Conservation (phyloP, 1,139 yeast species). For the Zygoascus sp. region DNA sequence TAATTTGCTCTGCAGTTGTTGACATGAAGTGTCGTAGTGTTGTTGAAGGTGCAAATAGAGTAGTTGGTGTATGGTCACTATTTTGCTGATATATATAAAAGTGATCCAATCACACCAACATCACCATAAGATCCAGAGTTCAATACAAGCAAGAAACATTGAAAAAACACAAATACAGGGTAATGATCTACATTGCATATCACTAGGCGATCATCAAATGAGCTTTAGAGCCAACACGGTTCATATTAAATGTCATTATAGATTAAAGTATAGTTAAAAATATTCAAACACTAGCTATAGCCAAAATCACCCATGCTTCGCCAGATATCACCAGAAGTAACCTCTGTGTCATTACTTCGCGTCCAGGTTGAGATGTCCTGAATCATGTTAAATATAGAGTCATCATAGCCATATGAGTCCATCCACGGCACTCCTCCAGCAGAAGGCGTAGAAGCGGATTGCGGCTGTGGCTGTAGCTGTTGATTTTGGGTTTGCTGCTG, state of each 20-base stretch:
- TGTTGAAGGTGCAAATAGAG: background rate
- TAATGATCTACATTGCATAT: background rate
- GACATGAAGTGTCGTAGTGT: background rate
- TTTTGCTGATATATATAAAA: background rate
- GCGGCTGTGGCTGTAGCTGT: slow-evolving; percentile 15
- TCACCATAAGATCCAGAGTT: background rate
- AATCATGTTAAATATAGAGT: slow-evolving; percentile 48
- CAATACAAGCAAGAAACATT: background rate
- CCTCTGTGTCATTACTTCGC: slow-evolving; percentile 16
- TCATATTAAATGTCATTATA: background rate
- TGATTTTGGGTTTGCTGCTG: slow-evolving; percentile 19
- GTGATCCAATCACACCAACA: background rate
- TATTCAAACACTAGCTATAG: slow-evolving; percentile 7
- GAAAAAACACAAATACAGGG: background rate
- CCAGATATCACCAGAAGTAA: slow-evolving; percentile 1
- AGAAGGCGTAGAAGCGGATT: background rate
- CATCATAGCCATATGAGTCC: slow-evolving; percentile 46
- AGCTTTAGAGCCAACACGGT: background rate
- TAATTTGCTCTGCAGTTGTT: slow-evolving; percentile 7
- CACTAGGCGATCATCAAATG: background rate
- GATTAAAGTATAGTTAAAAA: background rate
- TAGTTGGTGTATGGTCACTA: background rate
- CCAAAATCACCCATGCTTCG: slow-evolving; percentile 14
- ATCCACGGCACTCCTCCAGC: slow-evolving; percentile 8
- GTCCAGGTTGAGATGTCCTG: slow-evolving; percentile 61